These are phyloP conservation scores for Mortierella claussenii DNA, from an alignment of 192 early-diverging fungal genomes.

Conservation along the genomic window DNA sequence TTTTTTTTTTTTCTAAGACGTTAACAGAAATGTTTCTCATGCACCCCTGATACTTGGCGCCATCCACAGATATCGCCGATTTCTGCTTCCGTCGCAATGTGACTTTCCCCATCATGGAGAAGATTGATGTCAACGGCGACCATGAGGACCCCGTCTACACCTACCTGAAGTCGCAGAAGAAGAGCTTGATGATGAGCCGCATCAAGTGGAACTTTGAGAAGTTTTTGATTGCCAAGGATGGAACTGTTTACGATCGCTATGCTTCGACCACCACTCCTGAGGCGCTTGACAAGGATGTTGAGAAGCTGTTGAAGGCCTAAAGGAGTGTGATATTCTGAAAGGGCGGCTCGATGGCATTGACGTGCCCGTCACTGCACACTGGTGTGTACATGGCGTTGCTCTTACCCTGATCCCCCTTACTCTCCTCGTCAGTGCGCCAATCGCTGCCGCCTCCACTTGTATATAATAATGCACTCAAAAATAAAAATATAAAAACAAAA, in stretches of 20 bases:
- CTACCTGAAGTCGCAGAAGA: constrained; percentile 67
- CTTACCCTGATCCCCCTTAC: too few relatives aligned
- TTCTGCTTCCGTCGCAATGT: constrained; percentile 83
- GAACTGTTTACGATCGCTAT: constrained; percentile 73
- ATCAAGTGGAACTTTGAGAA: constrained; percentile 93
- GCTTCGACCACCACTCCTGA: constrained; percentile 71
- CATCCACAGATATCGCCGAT: constrained; percentile 55
- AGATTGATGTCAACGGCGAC: constrained; percentile 85
- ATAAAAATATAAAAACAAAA: not conserved
- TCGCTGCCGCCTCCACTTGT: too few relatives aligned
- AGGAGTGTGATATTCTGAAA: too few relatives aligned
- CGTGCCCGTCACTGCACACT: too few relatives aligned
- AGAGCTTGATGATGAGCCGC: constrained; percentile 62
- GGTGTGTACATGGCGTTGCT: too few relatives aligned
- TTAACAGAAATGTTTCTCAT: too few relatives aligned
- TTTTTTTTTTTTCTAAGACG: not conserved
- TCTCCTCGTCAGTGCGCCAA: too few relatives aligned
- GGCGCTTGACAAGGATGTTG: constrained; percentile 66
- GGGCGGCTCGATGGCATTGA: too few relatives aligned
- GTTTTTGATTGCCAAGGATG: constrained; percentile 76
- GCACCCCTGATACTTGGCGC: not conserved
- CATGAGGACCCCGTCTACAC: constrained; percentile 72
- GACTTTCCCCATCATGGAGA: constrained; percentile 88
- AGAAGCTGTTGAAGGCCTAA: constrained; percentile 58
- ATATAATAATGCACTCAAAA: not conserved